Conservation (phyloP, 1,284 basidiomycete species). For the Fistulina hepatica region DNA sequence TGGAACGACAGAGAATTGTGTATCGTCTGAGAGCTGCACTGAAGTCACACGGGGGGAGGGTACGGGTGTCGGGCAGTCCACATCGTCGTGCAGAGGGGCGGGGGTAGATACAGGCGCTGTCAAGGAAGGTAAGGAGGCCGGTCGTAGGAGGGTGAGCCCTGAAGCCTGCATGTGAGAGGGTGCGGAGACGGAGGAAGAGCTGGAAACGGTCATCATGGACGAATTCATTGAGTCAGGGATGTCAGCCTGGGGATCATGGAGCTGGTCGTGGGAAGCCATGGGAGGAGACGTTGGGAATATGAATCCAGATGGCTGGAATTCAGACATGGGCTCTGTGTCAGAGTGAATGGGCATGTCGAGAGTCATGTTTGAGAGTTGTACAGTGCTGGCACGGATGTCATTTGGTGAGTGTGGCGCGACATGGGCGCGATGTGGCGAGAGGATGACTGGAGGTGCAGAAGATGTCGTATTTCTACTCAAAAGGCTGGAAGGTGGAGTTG, state of each 20-base stretch:
- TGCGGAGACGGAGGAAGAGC: slow-evolving; percentile 6
- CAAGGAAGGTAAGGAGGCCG: slow-evolving; percentile 4
- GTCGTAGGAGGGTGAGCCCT: slow-evolving; percentile 24
- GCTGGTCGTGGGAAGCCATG: background rate
- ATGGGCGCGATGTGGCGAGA: slow-evolving; percentile 18
- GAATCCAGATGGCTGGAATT: slow-evolving; percentile 5
- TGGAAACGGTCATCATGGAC: slow-evolving; percentile 5
- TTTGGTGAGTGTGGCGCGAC: slow-evolving; percentile 39
- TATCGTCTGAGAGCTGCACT: background rate
- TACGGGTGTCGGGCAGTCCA: background rate
- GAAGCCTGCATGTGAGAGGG: slow-evolving; percentile 18
- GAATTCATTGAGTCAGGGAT: slow-evolving; percentile 1
- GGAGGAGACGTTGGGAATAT: background rate
- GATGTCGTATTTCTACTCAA: slow-evolving; percentile 9
- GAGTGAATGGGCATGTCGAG: slow-evolving; percentile 23
- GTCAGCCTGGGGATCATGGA: background rate
- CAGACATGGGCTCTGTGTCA: slow-evolving; percentile 8
- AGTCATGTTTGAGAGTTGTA: slow-evolving; percentile 49
- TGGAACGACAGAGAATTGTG: slow-evolving; percentile 1
- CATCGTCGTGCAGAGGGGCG: background rate
- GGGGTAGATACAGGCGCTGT: background rate
- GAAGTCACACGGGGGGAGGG: background rate
- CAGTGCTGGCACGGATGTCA: slow-evolving; percentile 53
- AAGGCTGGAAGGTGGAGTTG: slow-evolving; percentile 9
- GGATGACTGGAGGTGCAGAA: slow-evolving; percentile 10